These are phyloP conservation scores for Diaporthe velutina DNA, from an alignment of 2,329 filamentous ascomycete genomes.

Conservation along the genomic window DNA sequence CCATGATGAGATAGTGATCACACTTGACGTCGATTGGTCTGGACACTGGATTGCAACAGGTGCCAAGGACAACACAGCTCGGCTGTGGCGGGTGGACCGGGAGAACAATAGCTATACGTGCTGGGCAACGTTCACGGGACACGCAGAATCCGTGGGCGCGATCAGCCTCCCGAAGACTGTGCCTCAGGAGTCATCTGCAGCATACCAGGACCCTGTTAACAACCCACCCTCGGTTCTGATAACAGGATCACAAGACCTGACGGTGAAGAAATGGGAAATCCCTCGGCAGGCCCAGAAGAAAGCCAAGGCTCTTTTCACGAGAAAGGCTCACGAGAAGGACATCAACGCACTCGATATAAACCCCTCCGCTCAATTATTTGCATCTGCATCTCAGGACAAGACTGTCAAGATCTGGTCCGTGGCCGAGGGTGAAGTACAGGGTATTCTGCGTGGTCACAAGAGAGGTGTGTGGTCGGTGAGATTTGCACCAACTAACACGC, in stretches of 20 bases:
- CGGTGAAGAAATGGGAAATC: constrained; percentile 94
- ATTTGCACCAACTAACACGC: constrained; percentile 85
- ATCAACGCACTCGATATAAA: constrained; percentile 95
- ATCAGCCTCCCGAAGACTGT: constrained; percentile 82
- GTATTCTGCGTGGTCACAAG: constrained; percentile 91
- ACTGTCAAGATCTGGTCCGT: constrained; percentile 97
- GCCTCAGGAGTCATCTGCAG: constrained; percentile 77
- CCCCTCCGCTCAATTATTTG: constrained; percentile 82
- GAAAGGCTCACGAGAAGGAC: constrained; percentile 98
- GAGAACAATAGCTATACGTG: constrained; percentile 73
- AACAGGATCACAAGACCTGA: constrained; percentile 95
- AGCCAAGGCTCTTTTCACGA: constrained; percentile 81
- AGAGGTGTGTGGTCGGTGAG: constrained; percentile 96
- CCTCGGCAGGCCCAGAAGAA: constrained; percentile 69
- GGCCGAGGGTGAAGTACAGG: constrained; percentile 89
- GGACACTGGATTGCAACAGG: constrained; percentile 97
- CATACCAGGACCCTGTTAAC: constrained; percentile 79
- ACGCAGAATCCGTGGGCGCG: constrained; percentile 93
- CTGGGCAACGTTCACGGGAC: constrained; percentile 79
- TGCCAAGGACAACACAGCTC: constrained; percentile 95
- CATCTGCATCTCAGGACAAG: constrained; percentile 95
- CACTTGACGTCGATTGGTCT: constrained; percentile 94
- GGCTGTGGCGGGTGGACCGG: constrained; percentile 89
- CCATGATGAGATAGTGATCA: constrained; percentile 96
- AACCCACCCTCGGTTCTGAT: constrained; percentile 87